These are phyloP conservation scores for Aspergillus pseudoglaucus DNA, from an alignment of 2,329 filamentous ascomycete genomes.

Conservation along the genomic window DNA sequence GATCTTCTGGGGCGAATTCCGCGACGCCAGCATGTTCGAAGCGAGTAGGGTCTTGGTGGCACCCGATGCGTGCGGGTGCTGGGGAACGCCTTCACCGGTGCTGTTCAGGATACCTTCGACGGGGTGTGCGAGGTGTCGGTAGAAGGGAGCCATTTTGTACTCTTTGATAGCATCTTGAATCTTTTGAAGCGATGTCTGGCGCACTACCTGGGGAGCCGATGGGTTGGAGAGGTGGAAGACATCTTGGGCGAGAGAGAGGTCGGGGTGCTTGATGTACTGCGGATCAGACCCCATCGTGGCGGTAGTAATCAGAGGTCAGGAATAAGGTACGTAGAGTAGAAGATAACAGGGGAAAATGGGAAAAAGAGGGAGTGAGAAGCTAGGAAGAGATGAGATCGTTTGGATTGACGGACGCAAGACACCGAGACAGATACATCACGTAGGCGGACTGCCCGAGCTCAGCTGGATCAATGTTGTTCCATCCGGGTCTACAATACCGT, in stretches of 20 bases:
- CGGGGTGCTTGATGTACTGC: slow-evolving; percentile 59
- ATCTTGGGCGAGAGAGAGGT: slow-evolving; percentile 59
- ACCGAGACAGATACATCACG: slow-evolving; percentile 16
- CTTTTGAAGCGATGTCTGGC: slow-evolving; percentile 52
- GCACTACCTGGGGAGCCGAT: slow-evolving; percentile 46
- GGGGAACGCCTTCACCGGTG: slow-evolving; percentile 57
- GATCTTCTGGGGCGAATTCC: slow-evolving; percentile 57
- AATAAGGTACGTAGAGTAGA: slow-evolving; percentile 4
- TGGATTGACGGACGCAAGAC: slow-evolving; percentile 8
- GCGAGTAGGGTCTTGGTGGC: slow-evolving; percentile 48
- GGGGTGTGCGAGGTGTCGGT: slow-evolving; percentile 59
- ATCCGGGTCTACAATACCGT: slow-evolving; percentile 5
- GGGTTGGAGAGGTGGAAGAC: slow-evolving; percentile 63
- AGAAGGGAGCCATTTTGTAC: slow-evolving; percentile 62
- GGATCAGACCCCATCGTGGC: slow-evolving; percentile 56
- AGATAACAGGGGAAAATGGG: neutral
- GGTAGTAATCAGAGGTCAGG: slow-evolving; percentile 8
- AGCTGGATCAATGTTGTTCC: slow-evolving; percentile 32
- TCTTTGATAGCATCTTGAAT: slow-evolving; percentile 59
- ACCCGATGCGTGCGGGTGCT: slow-evolving; percentile 28
- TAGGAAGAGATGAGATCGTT: slow-evolving; percentile 14
- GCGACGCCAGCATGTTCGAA: slow-evolving; percentile 69
- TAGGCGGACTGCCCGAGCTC: slow-evolving; percentile 23
- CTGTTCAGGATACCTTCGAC: slow-evolving; percentile 72
- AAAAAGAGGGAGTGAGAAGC: slow-evolving; percentile 2